These are phyloP conservation scores for Pythium folliculosum DNA, from an alignment of 352 stramenopile genomes.

Conservation along the genomic window DNA sequence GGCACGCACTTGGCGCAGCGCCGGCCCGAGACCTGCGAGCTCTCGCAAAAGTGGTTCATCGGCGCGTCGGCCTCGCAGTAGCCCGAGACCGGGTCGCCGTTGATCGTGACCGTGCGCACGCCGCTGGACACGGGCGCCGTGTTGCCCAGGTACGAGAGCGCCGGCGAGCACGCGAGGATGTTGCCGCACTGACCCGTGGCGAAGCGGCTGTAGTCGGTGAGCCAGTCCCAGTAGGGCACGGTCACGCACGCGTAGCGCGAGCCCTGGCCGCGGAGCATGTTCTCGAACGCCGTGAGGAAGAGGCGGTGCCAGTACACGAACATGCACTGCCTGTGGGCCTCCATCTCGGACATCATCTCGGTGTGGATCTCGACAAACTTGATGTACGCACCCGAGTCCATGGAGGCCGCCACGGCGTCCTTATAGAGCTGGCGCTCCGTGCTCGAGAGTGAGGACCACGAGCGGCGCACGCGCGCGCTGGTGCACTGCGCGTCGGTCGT, in stretches of 20 bases:
- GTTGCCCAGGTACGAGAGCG: constrained; percentile 45
- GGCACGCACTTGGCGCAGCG: constrained; percentile 51
- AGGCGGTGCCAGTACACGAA: constrained; percentile 84
- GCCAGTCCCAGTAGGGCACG: constrained; percentile 81
- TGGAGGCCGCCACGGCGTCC: constrained; percentile 31
- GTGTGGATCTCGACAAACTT: constrained; percentile 37
- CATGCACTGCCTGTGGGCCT: constrained; percentile 56
- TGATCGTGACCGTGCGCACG: constrained; percentile 36
- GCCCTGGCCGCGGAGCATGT: constrained; percentile 74
- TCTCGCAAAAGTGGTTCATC: constrained; percentile 65
- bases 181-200: constrained; percentile 41
- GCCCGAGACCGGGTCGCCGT: constrained; percentile 38
- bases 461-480: constrained; percentile 1
- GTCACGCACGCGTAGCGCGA: constrained; percentile 64
- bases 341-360: constrained; percentile 34
- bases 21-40: constrained; percentile 12
- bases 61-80: constrained; percentile 41
- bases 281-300: constrained; percentile 72
- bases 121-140: constrained; percentile 7
- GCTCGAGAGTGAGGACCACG: constrained; percentile 27
- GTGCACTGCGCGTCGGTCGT: not conserved
- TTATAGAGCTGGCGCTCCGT: constrained; percentile 35
- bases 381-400: constrained; percentile 36
- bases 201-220: constrained; percentile 47
- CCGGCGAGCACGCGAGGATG: constrained; percentile 48